Evolutionary conservation across 2,329 filamentous ascomycete genomes (phyloP).

Genomic region (Hymenoscyphus scutula): DNA sequence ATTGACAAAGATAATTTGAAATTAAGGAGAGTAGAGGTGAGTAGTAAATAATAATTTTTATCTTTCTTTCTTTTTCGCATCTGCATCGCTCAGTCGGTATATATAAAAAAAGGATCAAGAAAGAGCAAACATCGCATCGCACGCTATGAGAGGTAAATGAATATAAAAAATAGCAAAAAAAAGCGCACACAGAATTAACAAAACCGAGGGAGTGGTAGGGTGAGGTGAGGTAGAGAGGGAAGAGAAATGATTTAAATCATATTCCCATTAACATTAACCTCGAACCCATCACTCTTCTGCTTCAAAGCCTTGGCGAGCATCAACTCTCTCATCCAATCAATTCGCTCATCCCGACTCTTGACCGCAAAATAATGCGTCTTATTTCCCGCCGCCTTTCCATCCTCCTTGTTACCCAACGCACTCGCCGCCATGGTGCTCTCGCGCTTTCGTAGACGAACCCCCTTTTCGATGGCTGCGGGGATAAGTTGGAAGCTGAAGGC

Average conservation of each 20-base stretch:
- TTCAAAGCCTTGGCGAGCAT: constrained; percentile 87
- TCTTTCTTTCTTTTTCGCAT: neutral
- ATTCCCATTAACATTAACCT: constrained; percentile 78
- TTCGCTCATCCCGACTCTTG: constrained; percentile 79
- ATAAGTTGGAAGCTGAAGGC: constrained; percentile 86
- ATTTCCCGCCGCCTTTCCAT: constrained; percentile 53
- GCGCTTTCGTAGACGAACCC: constrained; percentile 47
- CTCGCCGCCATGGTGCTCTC: constrained; percentile 35
- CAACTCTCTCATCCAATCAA: constrained; percentile 95
- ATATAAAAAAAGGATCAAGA: neutral
- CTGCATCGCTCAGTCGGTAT: neutral
- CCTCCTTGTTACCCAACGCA: constrained; percentile 9
- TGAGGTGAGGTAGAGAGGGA: neutral
- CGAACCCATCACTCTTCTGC: constrained; percentile 80
- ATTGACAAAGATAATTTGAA: neutral
- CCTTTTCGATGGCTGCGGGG: constrained; percentile 49
- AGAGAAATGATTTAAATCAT: constrained; percentile 53
- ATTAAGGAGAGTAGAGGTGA: neutral
- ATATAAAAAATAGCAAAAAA: neutral
- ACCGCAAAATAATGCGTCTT: constrained; percentile 97
- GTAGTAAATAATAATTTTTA: neutral
- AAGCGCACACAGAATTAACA: neutral
- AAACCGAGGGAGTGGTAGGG: neutral
- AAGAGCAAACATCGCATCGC: neutral
- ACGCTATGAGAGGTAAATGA: neutral